A percentile compares a stretch with the other conserved stretches of the same genome.
Evolutionary conservation across 192 early-diverging fungal species (phyloP).

Genomic region (Coemansia sp.): DNA sequence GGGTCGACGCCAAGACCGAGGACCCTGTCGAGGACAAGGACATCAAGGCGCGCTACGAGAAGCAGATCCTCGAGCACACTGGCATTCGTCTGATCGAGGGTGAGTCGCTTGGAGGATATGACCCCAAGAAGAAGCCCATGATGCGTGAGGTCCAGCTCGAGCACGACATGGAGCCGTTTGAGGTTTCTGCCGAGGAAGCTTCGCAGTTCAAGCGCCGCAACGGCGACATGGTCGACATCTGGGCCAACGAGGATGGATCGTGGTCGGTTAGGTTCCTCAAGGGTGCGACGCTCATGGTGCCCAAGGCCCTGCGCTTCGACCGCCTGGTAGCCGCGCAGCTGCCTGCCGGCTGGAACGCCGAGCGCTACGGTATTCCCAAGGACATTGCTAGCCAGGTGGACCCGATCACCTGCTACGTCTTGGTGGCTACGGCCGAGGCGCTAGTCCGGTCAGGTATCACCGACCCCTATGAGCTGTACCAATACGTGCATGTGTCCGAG

Average conservation of each 20-base stretch:
- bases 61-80: constrained; percentile 86
- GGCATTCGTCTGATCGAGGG: constrained; percentile 58
- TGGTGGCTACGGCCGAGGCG: constrained; percentile 90
- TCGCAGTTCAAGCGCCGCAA: constrained; percentile 80
- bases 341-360: constrained; percentile 91
- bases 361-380: constrained; percentile 87
- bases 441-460: constrained; percentile 87
- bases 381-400: constrained; percentile 92
- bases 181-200: constrained; percentile 84
- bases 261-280: constrained; percentile 80
- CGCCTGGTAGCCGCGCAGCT: constrained; percentile 86
- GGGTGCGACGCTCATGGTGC: constrained; percentile 84
- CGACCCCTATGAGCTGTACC: constrained; percentile 97
- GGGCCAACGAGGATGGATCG: constrained; percentile 54
- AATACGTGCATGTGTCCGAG: constrained; percentile 91
- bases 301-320: constrained; percentile 93
- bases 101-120: constrained; percentile 57
- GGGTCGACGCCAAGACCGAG: constrained; percentile 79
- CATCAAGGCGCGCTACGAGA: constrained; percentile 90
- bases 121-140: constrained; percentile 77
- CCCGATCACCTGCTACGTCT: constrained; percentile 81
- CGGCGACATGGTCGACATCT: constrained; percentile 68
- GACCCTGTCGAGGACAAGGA: constrained; percentile 84
- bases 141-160: constrained; percentile 89
- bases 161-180: constrained; percentile 84